These are phyloP conservation scores for Trametes sanguinea DNA, from an alignment of 768 basidiomycete species.

Conservation along the genomic window DNA sequence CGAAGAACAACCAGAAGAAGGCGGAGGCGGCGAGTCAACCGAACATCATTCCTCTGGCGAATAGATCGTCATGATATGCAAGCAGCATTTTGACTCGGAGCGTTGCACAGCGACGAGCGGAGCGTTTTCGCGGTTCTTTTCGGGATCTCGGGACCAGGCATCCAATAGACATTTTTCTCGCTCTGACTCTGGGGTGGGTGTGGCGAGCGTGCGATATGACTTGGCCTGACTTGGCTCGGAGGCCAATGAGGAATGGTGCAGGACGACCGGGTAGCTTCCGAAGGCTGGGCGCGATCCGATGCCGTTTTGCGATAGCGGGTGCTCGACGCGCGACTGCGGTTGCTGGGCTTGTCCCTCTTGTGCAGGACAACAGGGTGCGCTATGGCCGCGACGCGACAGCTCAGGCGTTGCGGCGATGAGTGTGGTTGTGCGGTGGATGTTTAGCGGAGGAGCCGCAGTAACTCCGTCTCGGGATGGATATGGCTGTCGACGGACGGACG, in stretches of 20 bases:
- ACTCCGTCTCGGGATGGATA: conserved; percentile 29
- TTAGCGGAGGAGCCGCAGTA: conserved; percentile 37
- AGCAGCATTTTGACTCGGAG: neutral
- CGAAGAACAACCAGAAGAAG: conserved; percentile 92
- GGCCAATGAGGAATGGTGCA: neutral
- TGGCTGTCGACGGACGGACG: conserved; percentile 10
- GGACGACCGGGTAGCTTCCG: conserved; percentile 1
- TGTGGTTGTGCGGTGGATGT: conserved; percentile 28
- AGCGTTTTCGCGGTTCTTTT: neutral
- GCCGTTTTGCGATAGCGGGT: conserved; percentile 6
- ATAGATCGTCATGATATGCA: conserved; percentile 43
- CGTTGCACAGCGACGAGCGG: conserved; percentile 1
- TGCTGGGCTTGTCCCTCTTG: neutral
- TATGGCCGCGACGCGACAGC: too few relatives aligned
- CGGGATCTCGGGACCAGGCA: neutral
- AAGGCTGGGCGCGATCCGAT: conserved; percentile 7
- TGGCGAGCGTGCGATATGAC: conserved; percentile 1
- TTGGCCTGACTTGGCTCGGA: conserved; percentile 8
- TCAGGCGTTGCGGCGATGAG: neutral
- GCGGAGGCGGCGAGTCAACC: conserved; percentile 55
- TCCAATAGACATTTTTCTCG: conserved; percentile 8
- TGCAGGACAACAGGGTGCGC: neutral
- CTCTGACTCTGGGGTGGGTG: conserved; percentile 8
- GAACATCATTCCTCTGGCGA: conserved; percentile 62
- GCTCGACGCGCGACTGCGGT: neutral